Conservation (phyloP, 352 stramenopile genomes). For the Stephanocyclus meneghinianus region DNA sequence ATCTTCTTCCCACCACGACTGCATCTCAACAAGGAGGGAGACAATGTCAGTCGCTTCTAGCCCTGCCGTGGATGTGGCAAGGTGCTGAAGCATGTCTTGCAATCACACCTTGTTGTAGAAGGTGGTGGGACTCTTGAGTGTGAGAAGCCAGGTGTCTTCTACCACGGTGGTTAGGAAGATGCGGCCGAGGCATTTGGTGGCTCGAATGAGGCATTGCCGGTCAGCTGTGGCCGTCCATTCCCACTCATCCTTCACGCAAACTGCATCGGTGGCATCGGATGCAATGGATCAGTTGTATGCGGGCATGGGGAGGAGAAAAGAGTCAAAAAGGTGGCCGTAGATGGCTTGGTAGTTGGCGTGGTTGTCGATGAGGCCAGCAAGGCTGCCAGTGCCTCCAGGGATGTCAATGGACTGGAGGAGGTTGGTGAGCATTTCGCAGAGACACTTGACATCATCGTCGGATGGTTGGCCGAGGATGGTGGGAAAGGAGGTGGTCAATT, state of each 20-base stretch:
- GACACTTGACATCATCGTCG: background rate
- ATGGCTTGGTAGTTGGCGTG: background rate
- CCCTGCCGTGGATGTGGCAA: background rate
- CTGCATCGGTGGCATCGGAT: background rate
- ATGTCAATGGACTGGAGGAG: background rate
- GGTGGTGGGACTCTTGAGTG: conserved; percentile 9
- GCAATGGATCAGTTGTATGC: background rate
- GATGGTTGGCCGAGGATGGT: background rate
- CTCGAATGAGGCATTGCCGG: background rate
- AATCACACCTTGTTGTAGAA: conserved; percentile 18
- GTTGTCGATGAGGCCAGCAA: background rate
- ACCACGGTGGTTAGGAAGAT: background rate
- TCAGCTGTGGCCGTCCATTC: background rate
- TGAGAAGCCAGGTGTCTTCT: background rate
- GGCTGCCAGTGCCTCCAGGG: background rate
- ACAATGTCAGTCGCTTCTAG: conserved; percentile 8
- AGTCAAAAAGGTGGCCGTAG: background rate
- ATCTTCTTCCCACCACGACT: background rate
- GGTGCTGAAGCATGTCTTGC: conserved; percentile 1
- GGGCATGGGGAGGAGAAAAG: background rate
- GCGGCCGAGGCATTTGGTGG: background rate
- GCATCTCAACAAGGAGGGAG: conserved; percentile 3
- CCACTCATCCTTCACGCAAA: no score
- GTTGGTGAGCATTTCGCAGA: background rate
- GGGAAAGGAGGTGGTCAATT: background rate